Base-by-base conservation (phyloP, 768 basidiomycete genomes). In the Multifurca ochricompacta region DNA sequence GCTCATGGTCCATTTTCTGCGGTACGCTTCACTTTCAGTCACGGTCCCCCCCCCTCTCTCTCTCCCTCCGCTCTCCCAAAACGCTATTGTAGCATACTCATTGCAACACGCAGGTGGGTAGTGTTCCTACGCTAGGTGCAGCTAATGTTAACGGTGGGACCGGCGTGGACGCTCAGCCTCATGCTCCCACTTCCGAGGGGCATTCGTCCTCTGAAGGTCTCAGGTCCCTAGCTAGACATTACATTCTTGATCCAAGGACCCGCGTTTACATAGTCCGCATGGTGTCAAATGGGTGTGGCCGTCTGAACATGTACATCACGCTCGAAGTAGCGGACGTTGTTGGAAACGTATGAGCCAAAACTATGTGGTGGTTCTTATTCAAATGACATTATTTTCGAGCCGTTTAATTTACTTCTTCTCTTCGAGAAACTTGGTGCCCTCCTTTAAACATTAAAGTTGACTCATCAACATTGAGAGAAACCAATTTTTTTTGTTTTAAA, bases 301-400 rank as follows among this genome's bases (percentile, higher is more conserved):
- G 49, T 6, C 14, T 39, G 10, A 56, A 34, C 7, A 30, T 56
- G 1, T 16, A 16, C 2, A 40, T 56, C 18, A 46, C 37, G 1
- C 39, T 56, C 10, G 55, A 56, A 6, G 42, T 25, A 8, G 32
- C 44, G 14, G 55, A 56, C 18, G 14, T 23, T 8, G 30, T 35
- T n/a, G 51, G 44, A 56, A 8, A 1, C 35, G 27, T 35, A 18
- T 2, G 6, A 21, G n/a, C n/a, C n/a, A n/a, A n/a, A n/a, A n/a
- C n/a, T n/a, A n/a, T n/a, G n/a, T n/a, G n/a, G n/a, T n/a, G n/a
- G n/a, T n/a, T n/a, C n/a, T n/a, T n/a, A n/a, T n/a, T n/a, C n/a
- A n/a, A n/a, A n/a, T n/a, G n/a, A n/a, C n/a, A n/a, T n/a, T n/a
- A n/a, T n/a, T n/a, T n/a, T n/a, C n/a, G n/a, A n/a, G n/a, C n/a